phyloP scores from a whole-genome alignment of 306 rosid genomes.

The barrel medic (Medicago truncatula) region MtrunA17r5.0-ANR NC_053043.1:49359501-49360000 shows the following conservation, averaged over 20 bases:
- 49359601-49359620: slow-evolving; percentile 62
- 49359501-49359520: slow-evolving; percentile 28
- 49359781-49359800: not conserved
- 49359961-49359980: slow-evolving; percentile 47
- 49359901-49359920: slow-evolving; percentile 50
- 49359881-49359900: not conserved
- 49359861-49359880: not conserved
- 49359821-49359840: no score
- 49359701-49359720: slow-evolving; percentile 68
- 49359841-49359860: not conserved
- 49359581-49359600: slow-evolving; percentile 71
- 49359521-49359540: slow-evolving; percentile 49
- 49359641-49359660: slow-evolving; percentile 62
- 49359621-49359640: slow-evolving; percentile 52
- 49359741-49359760: not conserved
- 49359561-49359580: slow-evolving; percentile 78
- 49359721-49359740: slow-evolving; percentile 49
- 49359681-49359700: slow-evolving; percentile 56
- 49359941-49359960: slow-evolving; percentile 59
- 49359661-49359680: slow-evolving; percentile 64
- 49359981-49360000: slow-evolving; percentile 58
- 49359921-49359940: slow-evolving; percentile 63
- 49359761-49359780: not conserved
- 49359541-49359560: slow-evolving; percentile 55
- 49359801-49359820: no score